Evolutionary conservation across 768 basidiomycete genomes (phyloP).

Genomic region (Amanita rubescens): DNA sequence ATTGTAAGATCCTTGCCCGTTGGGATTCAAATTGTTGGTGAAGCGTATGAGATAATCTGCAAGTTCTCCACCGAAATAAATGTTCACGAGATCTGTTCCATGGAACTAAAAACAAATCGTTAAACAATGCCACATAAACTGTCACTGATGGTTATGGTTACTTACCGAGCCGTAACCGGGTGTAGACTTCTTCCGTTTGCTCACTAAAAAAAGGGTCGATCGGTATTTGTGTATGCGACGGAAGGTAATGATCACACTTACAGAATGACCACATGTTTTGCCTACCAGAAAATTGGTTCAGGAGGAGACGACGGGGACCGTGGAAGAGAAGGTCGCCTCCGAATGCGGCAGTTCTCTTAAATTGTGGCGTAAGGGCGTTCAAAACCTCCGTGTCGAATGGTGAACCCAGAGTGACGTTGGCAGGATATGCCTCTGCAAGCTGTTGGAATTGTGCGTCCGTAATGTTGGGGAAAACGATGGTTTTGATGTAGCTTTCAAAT

Average conservation of each 20-base stretch:
- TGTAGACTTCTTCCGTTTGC: constrained; percentile 13
- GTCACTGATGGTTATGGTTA: neutral
- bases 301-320: constrained; percentile 40
- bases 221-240: neutral
- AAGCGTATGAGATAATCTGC: constrained; percentile 37
- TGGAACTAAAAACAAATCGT: constrained; percentile 24
- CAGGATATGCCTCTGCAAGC: constrained; percentile 30
- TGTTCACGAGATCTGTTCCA: constrained; percentile 26
- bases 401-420: constrained; percentile 36
- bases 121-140: constrained; percentile 13
- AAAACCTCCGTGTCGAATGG: constrained; percentile 41
- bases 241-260: constrained; percentile 17
- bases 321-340: constrained; percentile 45
- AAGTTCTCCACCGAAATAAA: constrained; percentile 30
- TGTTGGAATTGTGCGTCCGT: constrained; percentile 21
- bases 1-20: constrained; percentile 19
- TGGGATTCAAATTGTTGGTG: constrained; percentile 30
- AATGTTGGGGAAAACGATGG: constrained; percentile 19
- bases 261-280: constrained; percentile 34
- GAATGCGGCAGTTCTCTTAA: constrained; percentile 43
- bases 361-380: constrained; percentile 40
- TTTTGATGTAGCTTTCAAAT: constrained; percentile 21
- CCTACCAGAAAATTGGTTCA: constrained; percentile 28
- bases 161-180: constrained; percentile 16
- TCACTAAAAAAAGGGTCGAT: constrained; percentile 12